Evolutionary conservation across 1,139 yeast species (phyloP), one percentile per base, ranked within the genome.

Genomic region (Scheffersomyces cryptocercus): DNA sequence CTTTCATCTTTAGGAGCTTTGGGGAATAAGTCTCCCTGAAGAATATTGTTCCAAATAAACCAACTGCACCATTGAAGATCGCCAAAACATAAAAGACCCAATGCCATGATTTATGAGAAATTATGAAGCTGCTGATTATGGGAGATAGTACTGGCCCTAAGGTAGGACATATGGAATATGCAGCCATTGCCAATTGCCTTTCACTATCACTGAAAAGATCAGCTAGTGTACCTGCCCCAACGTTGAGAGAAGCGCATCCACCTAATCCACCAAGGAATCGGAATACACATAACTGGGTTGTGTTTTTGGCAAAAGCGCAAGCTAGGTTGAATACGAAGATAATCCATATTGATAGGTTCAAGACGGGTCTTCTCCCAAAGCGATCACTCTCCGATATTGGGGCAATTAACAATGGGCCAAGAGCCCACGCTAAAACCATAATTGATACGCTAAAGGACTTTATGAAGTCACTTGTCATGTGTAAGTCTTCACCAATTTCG

Each of bases 181-280:
- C 61, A 0, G 84, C 82, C 70, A 83, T 67, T 2, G 88, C 87
- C 29, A 68, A 55, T 39, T 78, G 81, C 39, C 88, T 67, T 36
- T 77, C 70, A 29, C 63, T 55, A 49, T 80, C 81, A 38, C 68
- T 67, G 64, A 75, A 84, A 44, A 82, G 59, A 55, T 84, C 89
- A n/a, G 85, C 84, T 39, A 84, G 59, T 4, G 82, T 76, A 29
- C 88, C 89, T 1, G 86, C 87, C n/a, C 87, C 86, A n/a, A 82
- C 84, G 41, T 82, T 79, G 38, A 83, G 63, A 1, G 88, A 81
- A 1, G 86, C 83, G 44, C 84, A 77, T 3, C 85, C 85, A n/a
- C 84, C 82, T 28, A 77, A 61, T 1, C 89, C 89, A 1, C 85
- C 85, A 7, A 83, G 55, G 41, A 82, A 77, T 36, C 88, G 67